Evolutionary conservation across 331 rosid species (phyloP), one percentile per base, ranked within the genome.

Genomic region (Phaseolus coccineus): DNA sequence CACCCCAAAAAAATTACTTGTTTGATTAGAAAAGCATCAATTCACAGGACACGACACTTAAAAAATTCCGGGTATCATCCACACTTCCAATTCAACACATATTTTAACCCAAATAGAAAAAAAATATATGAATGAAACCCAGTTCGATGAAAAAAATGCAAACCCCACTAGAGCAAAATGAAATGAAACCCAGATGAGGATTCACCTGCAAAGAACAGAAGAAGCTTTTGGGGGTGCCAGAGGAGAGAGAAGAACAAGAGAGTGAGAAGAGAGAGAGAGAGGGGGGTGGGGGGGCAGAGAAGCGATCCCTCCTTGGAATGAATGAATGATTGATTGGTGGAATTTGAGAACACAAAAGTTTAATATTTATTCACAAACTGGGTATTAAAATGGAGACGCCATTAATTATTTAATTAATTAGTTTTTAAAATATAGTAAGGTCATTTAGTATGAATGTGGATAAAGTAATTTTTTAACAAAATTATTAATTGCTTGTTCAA

Each of bases 261-360:
- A 25, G 59, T 13, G 67, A 5, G 81, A 33, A 66, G 76, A 15
- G 85, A 16, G 79, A 81, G 66, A 35, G 30, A 28, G 53, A 63
- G 37, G 46, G 53, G 10, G 69, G 0, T 8, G 8, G 46, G 12
- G 46, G 11, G 0, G 47, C 47, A 42, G 1, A 78, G 66, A 62
- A 24, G 86, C 28, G 88, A 91, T 85, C 83, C 69, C 86, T 70
- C 69, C 83, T 78, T 67, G 87, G 39, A 82, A 84, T 85, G 88
- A 89, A 85, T 87, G 94, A 84, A 65, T 67, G 82, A 30, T 74
- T 79, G 84, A 78, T 84, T 79, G 88, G 84, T 79, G 65, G 84
- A 73, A 87, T 57, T 77, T 74, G 72, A 78, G 80, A 80, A 76
- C 77, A 85, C 12, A 76, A 11, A 68, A 73, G 78, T 39, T 77